Evolutionary conservation across 352 stramenopile genomes (phyloP).

Genomic region (Elongisporangium undulatum): DNA sequence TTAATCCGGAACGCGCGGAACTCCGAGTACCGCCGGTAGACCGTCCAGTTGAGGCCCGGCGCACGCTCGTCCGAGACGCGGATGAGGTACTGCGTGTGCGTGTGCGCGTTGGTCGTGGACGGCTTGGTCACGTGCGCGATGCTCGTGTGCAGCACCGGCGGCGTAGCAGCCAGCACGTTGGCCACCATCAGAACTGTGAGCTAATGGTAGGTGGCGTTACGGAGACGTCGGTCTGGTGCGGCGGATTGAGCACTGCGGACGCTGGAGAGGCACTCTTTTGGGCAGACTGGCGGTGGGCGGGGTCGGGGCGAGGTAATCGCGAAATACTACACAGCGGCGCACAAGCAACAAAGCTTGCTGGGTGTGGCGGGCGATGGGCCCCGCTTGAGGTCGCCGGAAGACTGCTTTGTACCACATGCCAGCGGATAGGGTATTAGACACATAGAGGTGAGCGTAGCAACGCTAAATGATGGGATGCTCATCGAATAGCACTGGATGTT

Average conservation of each 20-base stretch:
- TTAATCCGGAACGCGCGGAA: slow-evolving; percentile 71
- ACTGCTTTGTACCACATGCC: not conserved
- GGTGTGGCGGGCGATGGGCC: not conserved
- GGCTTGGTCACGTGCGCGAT: slow-evolving; percentile 80
- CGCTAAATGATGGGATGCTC: not conserved
- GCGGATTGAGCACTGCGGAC: not conserved
- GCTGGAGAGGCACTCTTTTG: not conserved
- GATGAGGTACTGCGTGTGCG: slow-evolving; percentile 82
- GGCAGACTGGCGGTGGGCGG: not conserved
- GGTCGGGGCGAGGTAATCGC: not conserved
- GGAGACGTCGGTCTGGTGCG: not conserved
- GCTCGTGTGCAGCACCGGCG: slow-evolving; percentile 66
- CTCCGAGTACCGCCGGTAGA: slow-evolving; percentile 84
- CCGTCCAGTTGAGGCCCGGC: slow-evolving; percentile 65
- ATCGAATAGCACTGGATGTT: not conserved
- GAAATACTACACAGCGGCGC: not conserved
- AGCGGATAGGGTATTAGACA: not conserved
- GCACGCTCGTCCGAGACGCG: slow-evolving; percentile 79
- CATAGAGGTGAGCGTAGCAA: not conserved
- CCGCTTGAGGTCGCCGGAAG: not conserved
- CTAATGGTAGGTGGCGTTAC: not conserved
- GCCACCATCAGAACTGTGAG: slow-evolving; percentile 15
- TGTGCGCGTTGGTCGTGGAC: slow-evolving; percentile 44
- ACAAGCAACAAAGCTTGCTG: not conserved
- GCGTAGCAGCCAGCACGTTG: slow-evolving; percentile 14